Conservation (phyloP, 768 basidiomycete genomes). For the Heimioporus sp. region DNA sequence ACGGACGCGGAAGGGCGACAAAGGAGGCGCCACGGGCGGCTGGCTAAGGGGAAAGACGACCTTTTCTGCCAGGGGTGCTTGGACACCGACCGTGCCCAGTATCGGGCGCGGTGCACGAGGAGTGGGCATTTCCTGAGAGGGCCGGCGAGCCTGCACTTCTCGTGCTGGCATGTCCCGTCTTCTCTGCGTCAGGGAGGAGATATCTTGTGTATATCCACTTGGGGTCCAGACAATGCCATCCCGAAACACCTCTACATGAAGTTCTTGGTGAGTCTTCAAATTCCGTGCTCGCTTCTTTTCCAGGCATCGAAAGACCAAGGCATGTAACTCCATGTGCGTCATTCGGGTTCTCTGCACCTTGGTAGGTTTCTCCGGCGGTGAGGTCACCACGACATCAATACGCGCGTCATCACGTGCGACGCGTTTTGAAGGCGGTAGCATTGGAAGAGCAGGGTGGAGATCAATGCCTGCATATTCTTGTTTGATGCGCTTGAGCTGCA, state of each 20-base stretch:
- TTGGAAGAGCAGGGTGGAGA: slow-evolving; percentile 13
- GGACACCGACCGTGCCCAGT: slow-evolving; percentile 14
- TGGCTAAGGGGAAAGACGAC: slow-evolving; percentile 6
- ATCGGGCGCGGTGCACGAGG: slow-evolving; percentile 8
- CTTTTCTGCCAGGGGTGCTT: not conserved
- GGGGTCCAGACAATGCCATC: slow-evolving; percentile 28
- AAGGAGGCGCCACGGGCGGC: slow-evolving; percentile 1
- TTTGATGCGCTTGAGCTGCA: not conserved
- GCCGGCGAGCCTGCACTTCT: not conserved
- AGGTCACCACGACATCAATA: not conserved
- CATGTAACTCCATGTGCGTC: slow-evolving; percentile 22
- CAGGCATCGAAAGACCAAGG: slow-evolving; percentile 6
- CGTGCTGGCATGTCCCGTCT: not conserved
- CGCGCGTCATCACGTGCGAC: not conserved
- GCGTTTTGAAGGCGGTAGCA: not conserved
- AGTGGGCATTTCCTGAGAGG: not conserved
- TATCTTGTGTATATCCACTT: slow-evolving; percentile 23
- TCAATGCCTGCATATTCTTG: slow-evolving; percentile 22
- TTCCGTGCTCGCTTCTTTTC: slow-evolving; percentile 7
- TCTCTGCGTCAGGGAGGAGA: slow-evolving; percentile 3
- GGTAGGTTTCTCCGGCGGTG: not conserved
- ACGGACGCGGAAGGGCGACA: slow-evolving; percentile 20
- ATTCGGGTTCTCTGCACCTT: slow-evolving; percentile 11
- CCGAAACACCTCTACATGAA: slow-evolving; percentile 34
- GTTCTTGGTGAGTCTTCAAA: slow-evolving; percentile 35